These are phyloP conservation scores for Starmera amethionina DNA, from an alignment of 805 yeast species.

Conservation along the genomic window DNA sequence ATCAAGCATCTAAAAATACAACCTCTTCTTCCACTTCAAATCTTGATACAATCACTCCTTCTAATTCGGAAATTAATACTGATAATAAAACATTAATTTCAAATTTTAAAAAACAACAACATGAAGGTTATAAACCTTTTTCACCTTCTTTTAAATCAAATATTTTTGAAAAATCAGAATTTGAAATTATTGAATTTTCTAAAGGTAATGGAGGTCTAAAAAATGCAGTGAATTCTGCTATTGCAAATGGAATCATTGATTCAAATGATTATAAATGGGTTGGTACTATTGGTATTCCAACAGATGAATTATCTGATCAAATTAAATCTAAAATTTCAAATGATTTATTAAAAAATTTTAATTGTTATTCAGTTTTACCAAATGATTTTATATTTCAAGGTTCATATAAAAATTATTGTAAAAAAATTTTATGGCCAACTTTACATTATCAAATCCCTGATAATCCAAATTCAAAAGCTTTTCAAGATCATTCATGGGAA, in stretches of 20 bases:
- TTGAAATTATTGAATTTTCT: slow-evolving; percentile 59
- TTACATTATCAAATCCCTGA: slow-evolving; percentile 92
- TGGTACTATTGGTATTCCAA: slow-evolving; percentile 89
- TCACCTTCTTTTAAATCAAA: slow-evolving; percentile 15
- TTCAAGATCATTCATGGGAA: slow-evolving; percentile 92
- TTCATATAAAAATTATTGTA: slow-evolving; percentile 85
- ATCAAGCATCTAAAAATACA: no score
- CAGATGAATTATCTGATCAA: slow-evolving; percentile 60
- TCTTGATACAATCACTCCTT: no score
- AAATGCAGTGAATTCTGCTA: slow-evolving; percentile 68
- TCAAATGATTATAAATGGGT: slow-evolving; percentile 54
- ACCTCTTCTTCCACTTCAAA: no score
- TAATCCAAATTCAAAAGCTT: slow-evolving; percentile 85
- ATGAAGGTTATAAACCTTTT: no score
- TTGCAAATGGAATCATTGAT: slow-evolving; percentile 25
- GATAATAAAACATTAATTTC: no score
- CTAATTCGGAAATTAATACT: no score
- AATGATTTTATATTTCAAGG: slow-evolving; percentile 80
- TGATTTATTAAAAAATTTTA: slow-evolving; percentile 36
- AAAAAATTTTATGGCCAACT: slow-evolving; percentile 95
- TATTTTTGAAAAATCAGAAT: slow-evolving; percentile 44
- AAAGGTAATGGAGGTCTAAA: slow-evolving; percentile 84
- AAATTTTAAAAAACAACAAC: no score
- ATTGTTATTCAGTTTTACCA: slow-evolving; percentile 59
- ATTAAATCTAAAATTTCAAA: slow-evolving; percentile 45